A percentile compares a stretch with the other conserved stretches of the same genome.
These are phyloP conservation scores for Boletus rubroflammeus DNA, from an alignment of 768 basidiomycete species.

Conservation along the genomic window DNA sequence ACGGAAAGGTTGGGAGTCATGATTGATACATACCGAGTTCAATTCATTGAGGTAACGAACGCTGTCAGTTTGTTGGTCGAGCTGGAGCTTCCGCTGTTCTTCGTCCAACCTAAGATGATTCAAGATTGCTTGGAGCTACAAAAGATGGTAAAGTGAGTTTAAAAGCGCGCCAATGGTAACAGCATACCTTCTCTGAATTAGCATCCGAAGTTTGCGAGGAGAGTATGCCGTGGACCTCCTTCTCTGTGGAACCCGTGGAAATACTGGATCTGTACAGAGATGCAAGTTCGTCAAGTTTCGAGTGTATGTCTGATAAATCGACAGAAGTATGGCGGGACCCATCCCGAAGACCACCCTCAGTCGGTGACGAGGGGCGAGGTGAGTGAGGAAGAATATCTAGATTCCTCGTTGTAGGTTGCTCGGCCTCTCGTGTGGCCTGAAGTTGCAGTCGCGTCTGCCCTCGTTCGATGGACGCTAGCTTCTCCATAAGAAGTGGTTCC, in stretches of 20 bases:
- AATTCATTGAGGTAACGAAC: conserved; percentile 77
- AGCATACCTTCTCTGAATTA: conserved; percentile 21
- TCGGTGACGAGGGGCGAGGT: neutral
- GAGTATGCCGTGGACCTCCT: neutral
- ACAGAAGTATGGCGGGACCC: neutral
- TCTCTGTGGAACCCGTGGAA: neutral
- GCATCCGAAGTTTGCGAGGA: conserved; percentile 1
- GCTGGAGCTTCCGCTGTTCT: conserved; percentile 44
- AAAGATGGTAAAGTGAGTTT: neutral
- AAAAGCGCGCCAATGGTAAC: neutral
- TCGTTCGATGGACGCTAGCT: conserved; percentile 31
- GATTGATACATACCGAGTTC: conserved; percentile 49
- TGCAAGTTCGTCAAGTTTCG: conserved; percentile 39
- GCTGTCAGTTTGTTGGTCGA: conserved; percentile 70
- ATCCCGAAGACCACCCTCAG: neutral
- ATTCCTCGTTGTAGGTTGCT: conserved; percentile 7
- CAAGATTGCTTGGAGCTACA: conserved; percentile 44
- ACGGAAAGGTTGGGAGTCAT: neutral
- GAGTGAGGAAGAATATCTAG: conserved; percentile 13
- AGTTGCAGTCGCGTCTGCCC: conserved; percentile 18
- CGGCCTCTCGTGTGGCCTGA: conserved; percentile 11
- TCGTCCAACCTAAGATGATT: conserved; percentile 46
- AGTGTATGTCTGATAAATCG: conserved; percentile 30
- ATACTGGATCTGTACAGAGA: conserved; percentile 15
- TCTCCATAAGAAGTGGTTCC: conserved; percentile 35